Base-by-base conservation (phyloP, 208 protist genomes). In the Novymonas esmeraldas region DNA sequence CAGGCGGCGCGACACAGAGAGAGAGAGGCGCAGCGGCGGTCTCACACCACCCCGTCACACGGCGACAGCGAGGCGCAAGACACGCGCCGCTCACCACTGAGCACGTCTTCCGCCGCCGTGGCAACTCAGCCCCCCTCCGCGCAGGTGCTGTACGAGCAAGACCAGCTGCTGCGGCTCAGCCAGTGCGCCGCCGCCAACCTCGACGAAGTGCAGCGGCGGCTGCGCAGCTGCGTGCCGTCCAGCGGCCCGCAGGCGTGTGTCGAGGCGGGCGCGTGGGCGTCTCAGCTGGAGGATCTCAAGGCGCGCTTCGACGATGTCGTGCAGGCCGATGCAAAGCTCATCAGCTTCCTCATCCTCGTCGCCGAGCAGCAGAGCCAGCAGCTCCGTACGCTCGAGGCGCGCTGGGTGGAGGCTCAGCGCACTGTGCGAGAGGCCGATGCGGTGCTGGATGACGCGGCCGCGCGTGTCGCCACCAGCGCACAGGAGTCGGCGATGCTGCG, bases 1-100 rank as follows among this genome's bases (percentile, higher is more conserved):
- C 69, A 74, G 54, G 60, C 59, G 1, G 33, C 69, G 33, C 52
- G 69, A 11, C 59, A 60, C 24, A 36, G 69, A n/a, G 69, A 74
- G 54, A 42, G 52, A 41, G 52, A 58, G 16, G 31, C 28, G n/a
- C 14, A 29, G 52, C 34, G 28, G 52, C 33, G 33, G 20, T 34
- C 7, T 6, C 22, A 29, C 5, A 9, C 22, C 20, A 20, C n/a
- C 2, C 20, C 20, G n/a, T 18, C 26, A 61, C 6, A 6, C 16
- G 13, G 9, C 39, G 3, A 5, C 56, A 61, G 14, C 10, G 5
- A 0, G 0, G 38, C 14, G 20, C 9, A 18, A 31, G 6, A 34
- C 22, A 13, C 22, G 26, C 16, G 13, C 29, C 10, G 29, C 11
- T 18, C 28, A 11, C 62, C 22, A 1, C 28, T 13, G 33, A 26